Evolutionary conservation across 331 rosid species (phyloP).

Genomic region (Quercus lobata): DNA sequence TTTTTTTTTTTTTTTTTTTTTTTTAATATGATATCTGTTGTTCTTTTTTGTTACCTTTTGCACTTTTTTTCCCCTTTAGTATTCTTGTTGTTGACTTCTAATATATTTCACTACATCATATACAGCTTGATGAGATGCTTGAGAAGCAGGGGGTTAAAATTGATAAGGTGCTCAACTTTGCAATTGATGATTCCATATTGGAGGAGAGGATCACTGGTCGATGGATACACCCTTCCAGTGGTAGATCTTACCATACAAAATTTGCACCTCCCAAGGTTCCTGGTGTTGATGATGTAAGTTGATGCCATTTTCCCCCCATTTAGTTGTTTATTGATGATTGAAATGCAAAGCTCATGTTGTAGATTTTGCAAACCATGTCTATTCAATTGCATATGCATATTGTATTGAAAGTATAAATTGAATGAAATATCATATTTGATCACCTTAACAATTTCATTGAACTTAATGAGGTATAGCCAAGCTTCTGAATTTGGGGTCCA

Average conservation of each 20-base stretch:
- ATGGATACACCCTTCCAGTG: conserved; percentile 94
- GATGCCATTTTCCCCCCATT: background rate
- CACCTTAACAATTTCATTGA: background rate
- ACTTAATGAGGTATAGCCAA: background rate
- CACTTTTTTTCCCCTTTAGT: background rate
- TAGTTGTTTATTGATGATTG: background rate
- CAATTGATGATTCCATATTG: conserved; percentile 71
- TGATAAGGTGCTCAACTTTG: conserved; percentile 89
- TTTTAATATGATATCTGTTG: too few species aligned
- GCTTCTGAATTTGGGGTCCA: background rate
- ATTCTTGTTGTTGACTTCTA: background rate
- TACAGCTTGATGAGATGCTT: conserved; percentile 91
- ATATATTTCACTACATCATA: background rate
- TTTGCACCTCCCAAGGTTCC: conserved; percentile 82
- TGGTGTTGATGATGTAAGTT: conserved; percentile 85
- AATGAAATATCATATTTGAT: background rate
- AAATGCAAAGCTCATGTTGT: background rate
- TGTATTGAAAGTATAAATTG: background rate
- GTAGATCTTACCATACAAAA: conserved; percentile 86
- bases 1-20: too few species aligned
- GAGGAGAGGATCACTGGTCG: conserved; percentile 96
- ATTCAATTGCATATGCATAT: background rate
- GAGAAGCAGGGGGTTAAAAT: conserved; percentile 63
- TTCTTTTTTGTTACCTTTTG: background rate
- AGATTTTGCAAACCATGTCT: background rate